A percentile compares a stretch with the other conserved stretches of the same genome.
These are phyloP conservation scores for Parastagonospora nodorum DNA, from an alignment of 2,329 filamentous ascomycete species.

Conservation along the genomic window DNA sequence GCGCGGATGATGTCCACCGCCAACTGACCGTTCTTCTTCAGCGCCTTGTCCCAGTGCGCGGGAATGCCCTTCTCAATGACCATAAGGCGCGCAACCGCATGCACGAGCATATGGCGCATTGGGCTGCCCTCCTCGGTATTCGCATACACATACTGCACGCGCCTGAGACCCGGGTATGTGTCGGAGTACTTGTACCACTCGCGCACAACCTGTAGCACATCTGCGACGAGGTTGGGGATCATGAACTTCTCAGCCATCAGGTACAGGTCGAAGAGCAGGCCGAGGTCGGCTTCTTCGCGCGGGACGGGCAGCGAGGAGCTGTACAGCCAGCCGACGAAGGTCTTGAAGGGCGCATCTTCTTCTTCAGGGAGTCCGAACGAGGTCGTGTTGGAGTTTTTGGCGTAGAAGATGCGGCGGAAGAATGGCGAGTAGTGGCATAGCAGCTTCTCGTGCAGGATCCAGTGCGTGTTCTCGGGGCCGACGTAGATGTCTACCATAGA, in stretches of 20 bases:
- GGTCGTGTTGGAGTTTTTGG: slow-evolving; percentile 40
- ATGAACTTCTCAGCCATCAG: slow-evolving; percentile 60
- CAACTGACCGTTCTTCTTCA: slow-evolving; percentile 60
- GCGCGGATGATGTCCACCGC: slow-evolving; percentile 60
- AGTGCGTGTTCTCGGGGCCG: slow-evolving; percentile 59
- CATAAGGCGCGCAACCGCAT: slow-evolving; percentile 56
- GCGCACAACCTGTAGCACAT: slow-evolving; percentile 56
- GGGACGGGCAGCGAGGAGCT: slow-evolving; percentile 53
- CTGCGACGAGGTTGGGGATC: slow-evolving; percentile 53
- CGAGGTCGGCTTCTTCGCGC: slow-evolving; percentile 57
- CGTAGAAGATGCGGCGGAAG: slow-evolving; percentile 59
- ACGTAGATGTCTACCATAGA: slow-evolving; percentile 63
- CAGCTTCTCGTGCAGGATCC: slow-evolving; percentile 62
- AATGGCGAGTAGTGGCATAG: slow-evolving; percentile 60
- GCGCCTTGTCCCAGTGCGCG: slow-evolving; percentile 59
- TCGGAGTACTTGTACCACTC: slow-evolving; percentile 59
- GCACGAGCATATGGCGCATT: slow-evolving; percentile 57
- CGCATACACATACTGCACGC: slow-evolving; percentile 60
- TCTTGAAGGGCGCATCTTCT: slow-evolving; percentile 57
- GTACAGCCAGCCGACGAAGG: slow-evolving; percentile 62
- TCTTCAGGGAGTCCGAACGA: slow-evolving; percentile 58
- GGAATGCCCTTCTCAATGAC: slow-evolving; percentile 57
- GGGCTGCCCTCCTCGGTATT: slow-evolving; percentile 54
- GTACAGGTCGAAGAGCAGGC: slow-evolving; percentile 59
- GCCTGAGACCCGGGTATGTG: slow-evolving; percentile 57